Evolutionary conservation across 2,329 filamentous ascomycete species (phyloP).

Genomic region (Aspergillus texensis): DNA sequence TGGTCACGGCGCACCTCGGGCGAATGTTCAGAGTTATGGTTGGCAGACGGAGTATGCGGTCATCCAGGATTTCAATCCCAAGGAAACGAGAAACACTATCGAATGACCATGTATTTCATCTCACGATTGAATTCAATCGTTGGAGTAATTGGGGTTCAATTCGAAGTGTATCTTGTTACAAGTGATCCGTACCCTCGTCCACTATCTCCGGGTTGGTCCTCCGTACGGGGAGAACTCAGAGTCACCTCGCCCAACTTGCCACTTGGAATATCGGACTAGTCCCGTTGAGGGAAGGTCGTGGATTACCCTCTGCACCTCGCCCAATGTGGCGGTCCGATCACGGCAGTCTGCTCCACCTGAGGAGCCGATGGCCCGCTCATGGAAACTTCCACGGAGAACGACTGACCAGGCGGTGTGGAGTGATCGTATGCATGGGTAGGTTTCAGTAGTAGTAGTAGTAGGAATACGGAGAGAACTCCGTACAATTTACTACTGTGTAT

Average conservation of each 20-base stretch:
- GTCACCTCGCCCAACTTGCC: constrained; percentile 16
- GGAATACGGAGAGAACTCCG: background rate
- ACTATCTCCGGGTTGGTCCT: background rate
- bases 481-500: background rate
- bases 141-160: background rate
- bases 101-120: background rate
- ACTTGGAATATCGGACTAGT: constrained; percentile 8
- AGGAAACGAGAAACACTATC: background rate
- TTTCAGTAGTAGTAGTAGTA: too few relatives aligned
- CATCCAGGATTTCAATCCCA: background rate
- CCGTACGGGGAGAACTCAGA: background rate
- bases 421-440: constrained; percentile 5
- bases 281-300: background rate
- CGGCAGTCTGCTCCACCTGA: constrained; percentile 21
- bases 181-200: too few relatives aligned
- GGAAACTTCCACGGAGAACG: constrained; percentile 27
- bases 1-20: constrained; percentile 15
- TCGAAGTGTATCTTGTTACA: background rate
- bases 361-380: constrained; percentile 29
- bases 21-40: background rate
- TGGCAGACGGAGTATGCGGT: constrained; percentile 8
- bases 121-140: background rate
- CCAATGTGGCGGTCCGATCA: constrained; percentile 31
- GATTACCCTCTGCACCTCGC: constrained; percentile 22
- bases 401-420: constrained; percentile 19